Evolutionary conservation across 2,329 filamentous ascomycete genomes (phyloP).

Genomic region (Sarocladium kiliense): DNA sequence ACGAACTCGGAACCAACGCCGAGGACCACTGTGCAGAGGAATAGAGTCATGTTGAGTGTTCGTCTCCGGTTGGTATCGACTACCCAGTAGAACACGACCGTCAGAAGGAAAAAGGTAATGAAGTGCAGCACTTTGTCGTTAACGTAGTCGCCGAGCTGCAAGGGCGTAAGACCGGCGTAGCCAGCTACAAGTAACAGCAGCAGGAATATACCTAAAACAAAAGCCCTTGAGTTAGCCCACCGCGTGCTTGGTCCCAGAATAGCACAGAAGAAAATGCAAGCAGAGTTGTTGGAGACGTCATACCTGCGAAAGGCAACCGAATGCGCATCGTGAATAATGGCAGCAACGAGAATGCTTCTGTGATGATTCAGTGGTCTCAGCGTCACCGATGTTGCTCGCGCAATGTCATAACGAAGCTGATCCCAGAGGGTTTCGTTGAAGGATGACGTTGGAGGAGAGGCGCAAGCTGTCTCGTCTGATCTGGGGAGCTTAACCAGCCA

Average conservation of each 20-base stretch:
- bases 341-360: background rate
- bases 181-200: constrained; percentile 68
- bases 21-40: constrained; percentile 69
- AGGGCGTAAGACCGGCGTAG: constrained; percentile 70
- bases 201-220: constrained; percentile 58
- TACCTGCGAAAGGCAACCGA: constrained; percentile 83
- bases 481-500: constrained; percentile 1
- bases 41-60: constrained; percentile 74
- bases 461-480: constrained; percentile 7
- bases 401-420: background rate
- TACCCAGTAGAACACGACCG: constrained; percentile 91
- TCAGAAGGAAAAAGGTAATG: constrained; percentile 84
- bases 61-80: constrained; percentile 85
- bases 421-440: background rate
- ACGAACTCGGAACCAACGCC: constrained; percentile 72
- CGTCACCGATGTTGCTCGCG: background rate
- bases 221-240: no score
- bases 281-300: background rate
- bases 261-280: no score
- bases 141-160: constrained; percentile 52
- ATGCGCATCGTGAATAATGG: constrained; percentile 63
- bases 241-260: no score
- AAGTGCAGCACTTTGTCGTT: constrained; percentile 91
- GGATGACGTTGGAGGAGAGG: constrained; percentile 5
- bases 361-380: background rate